Base-by-base conservation (phyloP, 768 basidiomycete genomes). In the Rhodocollybia butyracea region DNA sequence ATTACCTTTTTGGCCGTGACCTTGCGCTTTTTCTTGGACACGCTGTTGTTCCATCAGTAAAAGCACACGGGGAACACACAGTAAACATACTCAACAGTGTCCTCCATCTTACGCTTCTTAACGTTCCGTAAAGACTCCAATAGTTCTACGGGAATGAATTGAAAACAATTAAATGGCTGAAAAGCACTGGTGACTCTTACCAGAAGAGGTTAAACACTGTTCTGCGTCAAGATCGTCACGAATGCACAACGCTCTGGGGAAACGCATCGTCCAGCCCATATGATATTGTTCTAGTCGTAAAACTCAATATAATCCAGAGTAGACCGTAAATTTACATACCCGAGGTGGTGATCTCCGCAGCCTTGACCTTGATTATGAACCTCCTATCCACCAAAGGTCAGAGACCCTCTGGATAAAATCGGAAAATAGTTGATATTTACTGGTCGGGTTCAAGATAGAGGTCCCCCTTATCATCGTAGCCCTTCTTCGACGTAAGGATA, bases 281-380 rank as follows among this genome's bases (percentile, higher is more conserved):
- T 89, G 88, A 62, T 92, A 98, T 61, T 85, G 86, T 60, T 93
- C 94, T 85, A 39, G 3, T 13, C n/a, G 36, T 60, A 46, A 22
- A 42, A 50, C 45, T 41, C 40, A 36, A 54, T 30, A 40, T 8
- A 3, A 48, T 57, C 26, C 22, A 15, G 2, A 19, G 19, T 27
- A 17, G 26, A 10, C 21, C 29, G 34, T n/a, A 30, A 32, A 19
- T 29, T 31, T 22, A 55, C 67, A 38, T 56, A 88, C 93, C 88
- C 41, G 91, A 80, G 10, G 78, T 72, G 2, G 85, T 85, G 51
- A 98, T 91, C 66, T 98, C 94, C 0, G 95, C 91, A 0, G 92
- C 96, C 70, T 98, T 98, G 54, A 98, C 83, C 62, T 89, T 89
- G 61, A 98, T 57, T 32, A 98, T 88, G 68, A 99, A 98, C 0